These are phyloP conservation scores for Hypocrella siamensis DNA, from an alignment of 2,329 filamentous ascomycete genomes.

Conservation along the genomic window DNA sequence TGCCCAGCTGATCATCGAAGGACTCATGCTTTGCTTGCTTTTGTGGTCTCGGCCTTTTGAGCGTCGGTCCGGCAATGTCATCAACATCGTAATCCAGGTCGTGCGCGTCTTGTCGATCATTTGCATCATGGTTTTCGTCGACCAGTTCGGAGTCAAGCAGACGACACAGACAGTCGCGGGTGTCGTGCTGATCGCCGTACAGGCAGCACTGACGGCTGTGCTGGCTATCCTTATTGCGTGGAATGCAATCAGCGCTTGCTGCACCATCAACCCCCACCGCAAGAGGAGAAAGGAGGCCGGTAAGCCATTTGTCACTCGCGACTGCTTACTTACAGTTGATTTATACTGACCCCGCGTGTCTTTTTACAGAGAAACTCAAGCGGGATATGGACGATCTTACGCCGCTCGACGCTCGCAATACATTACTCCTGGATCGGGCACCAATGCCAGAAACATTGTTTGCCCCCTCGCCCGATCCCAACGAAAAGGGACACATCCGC, in stretches of 20 bases:
- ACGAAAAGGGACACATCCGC: conserved; percentile 17
- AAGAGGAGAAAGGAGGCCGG: conserved; percentile 79
- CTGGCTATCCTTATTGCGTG: conserved; percentile 77
- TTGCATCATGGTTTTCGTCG: conserved; percentile 85
- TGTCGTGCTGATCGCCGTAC: conserved; percentile 83
- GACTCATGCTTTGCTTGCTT: conserved; percentile 61
- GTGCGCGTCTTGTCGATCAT: conserved; percentile 78
- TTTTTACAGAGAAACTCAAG: conserved; percentile 49
- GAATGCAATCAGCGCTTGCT: conserved; percentile 72
- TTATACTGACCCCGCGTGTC: neutral
- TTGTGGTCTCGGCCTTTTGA: conserved; percentile 79
- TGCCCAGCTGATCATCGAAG: conserved; percentile 69
- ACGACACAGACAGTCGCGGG: conserved; percentile 91
- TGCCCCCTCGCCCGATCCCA: conserved; percentile 23
- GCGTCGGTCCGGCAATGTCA: conserved; percentile 73
- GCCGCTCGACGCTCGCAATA: conserved; percentile 74
- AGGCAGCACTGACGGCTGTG: conserved; percentile 66
- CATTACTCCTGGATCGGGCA: conserved; percentile 53
- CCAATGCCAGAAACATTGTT: conserved; percentile 22
- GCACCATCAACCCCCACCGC: conserved; percentile 80
- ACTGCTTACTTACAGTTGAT: neutral
- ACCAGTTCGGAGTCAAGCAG: conserved; percentile 77
- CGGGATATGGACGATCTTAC: conserved; percentile 72
- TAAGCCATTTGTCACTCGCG: conserved; percentile 29
- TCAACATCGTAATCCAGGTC: conserved; percentile 84